Base-by-base conservation (phyloP, 192 early-diverging fungal species). In the Diversispora epigaea region DNA sequence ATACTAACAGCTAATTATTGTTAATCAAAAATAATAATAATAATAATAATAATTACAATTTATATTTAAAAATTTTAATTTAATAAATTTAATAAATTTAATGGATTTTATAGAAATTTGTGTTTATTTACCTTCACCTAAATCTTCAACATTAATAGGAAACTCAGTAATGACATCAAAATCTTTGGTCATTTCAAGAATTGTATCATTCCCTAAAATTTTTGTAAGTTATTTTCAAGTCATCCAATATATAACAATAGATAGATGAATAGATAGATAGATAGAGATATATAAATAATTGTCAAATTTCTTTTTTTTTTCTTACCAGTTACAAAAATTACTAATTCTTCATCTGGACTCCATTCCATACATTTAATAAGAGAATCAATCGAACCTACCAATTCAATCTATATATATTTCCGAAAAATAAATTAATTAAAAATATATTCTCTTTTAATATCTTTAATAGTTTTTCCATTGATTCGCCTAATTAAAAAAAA, bases 91-190 rank as follows among this genome's bases (percentile, higher is more conserved):
- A 32, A 32, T 32, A 32, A 32, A 32, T 32, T 32, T 32, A 45
- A 55, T 60, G 39, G 44, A 49, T 17, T 46, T 25, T 19, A 56
- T 56, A 15, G 25, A 11, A 60, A 32, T 60, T 32, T 22, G 10
- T 32, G n/a, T 44, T 8, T 32, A 41, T 19, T 68, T 83, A 81
- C 88, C 93, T 82, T 94, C 89, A 10, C 89, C 93, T 17, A 85
- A 67, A 45, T 90, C 85, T 40, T 86, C 89, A 4, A 88, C 88
- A 64, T 89, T 82, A 60, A 97, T 80, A 4, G 87, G 84, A 39
- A 91, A 89, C 80, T 99, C 97, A 6, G 89, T 82, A 49, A 99
- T 86, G 0, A 93, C 88, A 68, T 99, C 93, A 85, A 94, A 97
- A 72, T 95, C 93, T 73, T 93, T 91, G 21, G 95, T 99, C 96